Evolutionary conservation across 441 rosid genomes (phyloP).

Genomic region (Erodium moschatum): DNA sequence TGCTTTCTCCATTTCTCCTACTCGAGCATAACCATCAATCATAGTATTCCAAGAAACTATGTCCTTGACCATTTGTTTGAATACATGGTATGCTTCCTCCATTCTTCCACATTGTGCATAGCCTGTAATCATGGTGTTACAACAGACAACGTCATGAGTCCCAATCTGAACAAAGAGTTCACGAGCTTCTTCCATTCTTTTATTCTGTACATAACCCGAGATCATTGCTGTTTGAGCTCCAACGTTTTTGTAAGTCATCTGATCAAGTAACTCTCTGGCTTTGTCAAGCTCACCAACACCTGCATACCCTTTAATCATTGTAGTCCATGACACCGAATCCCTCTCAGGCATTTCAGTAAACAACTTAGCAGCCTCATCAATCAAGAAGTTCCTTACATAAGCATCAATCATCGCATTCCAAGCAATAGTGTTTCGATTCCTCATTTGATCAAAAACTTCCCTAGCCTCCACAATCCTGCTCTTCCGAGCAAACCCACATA

Average conservation of each 20-base stretch:
- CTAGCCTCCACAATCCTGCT: constrained; percentile 36
- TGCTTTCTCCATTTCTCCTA: constrained; percentile 18
- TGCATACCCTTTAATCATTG: constrained; percentile 30
- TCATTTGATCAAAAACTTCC: constrained; percentile 40
- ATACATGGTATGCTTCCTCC: constrained; percentile 27
- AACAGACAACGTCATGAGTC: constrained; percentile 27
- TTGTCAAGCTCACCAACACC: constrained; percentile 25
- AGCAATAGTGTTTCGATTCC: constrained; percentile 33
- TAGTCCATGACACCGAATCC: constrained; percentile 27
- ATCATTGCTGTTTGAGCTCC: constrained; percentile 30
- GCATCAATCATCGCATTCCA: constrained; percentile 80
- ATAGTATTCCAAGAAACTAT: constrained; percentile 35
- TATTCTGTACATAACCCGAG: constrained; percentile 28
- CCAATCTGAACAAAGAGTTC: constrained; percentile 24
- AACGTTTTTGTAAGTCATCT: constrained; percentile 26
- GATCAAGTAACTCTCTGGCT: constrained; percentile 24
- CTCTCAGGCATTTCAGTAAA: constrained; percentile 41
- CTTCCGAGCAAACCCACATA: constrained; percentile 23
- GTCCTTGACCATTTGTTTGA: constrained; percentile 28
- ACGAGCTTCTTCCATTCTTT: constrained; percentile 26
- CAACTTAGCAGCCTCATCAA: constrained; percentile 44
- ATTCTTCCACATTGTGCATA: constrained; percentile 30
- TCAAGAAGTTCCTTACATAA: constrained; percentile 63
- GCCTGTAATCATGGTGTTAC: constrained; percentile 28
- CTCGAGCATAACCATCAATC: constrained; percentile 33